Conservation (phyloP, 352 stramenopile species). For the Pythium guiyangense region DNA sequence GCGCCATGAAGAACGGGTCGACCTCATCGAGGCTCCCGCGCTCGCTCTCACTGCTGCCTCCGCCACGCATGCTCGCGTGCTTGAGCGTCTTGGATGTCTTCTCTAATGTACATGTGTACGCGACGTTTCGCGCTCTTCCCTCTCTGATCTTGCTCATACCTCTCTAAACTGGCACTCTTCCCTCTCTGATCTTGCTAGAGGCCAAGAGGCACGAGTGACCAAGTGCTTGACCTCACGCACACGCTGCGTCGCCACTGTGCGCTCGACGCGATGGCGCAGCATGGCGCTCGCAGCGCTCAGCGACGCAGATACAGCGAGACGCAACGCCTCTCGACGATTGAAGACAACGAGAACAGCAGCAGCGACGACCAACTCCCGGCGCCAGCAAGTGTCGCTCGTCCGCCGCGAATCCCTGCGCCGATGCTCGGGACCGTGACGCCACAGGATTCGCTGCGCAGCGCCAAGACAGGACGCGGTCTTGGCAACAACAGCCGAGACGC, state of each 20-base stretch:
- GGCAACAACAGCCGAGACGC: slow-evolving; percentile 4
- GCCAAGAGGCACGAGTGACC: no score
- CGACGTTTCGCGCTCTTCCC: slow-evolving; percentile 10
- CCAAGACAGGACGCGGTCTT: not conserved
- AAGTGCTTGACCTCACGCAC: no score
- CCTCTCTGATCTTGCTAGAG: no score
- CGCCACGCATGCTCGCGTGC: slow-evolving; percentile 8
- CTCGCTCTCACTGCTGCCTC: slow-evolving; percentile 8
- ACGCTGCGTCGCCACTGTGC: no score
- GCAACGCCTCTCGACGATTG: not conserved
- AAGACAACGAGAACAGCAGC: not conserved
- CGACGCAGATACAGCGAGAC: not conserved
- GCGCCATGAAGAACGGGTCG: slow-evolving; percentile 87
- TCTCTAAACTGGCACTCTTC: not conserved
- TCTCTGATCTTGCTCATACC: no score
- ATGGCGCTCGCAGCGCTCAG: no score
- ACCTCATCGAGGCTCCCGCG: slow-evolving; percentile 58
- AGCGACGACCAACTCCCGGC: slow-evolving; percentile 1
- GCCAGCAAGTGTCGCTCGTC: slow-evolving; percentile 1
- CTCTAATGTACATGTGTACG: not conserved
- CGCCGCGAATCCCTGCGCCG: slow-evolving; percentile 11
- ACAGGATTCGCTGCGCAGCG: slow-evolving; percentile 36
- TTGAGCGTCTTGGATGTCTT: not conserved
- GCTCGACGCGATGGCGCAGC: no score
- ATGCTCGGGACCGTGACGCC: slow-evolving; percentile 42